Evolutionary conservation across 2,329 filamentous ascomycete genomes (phyloP).

Genomic region (Clonostachys rhizophaga): DNA sequence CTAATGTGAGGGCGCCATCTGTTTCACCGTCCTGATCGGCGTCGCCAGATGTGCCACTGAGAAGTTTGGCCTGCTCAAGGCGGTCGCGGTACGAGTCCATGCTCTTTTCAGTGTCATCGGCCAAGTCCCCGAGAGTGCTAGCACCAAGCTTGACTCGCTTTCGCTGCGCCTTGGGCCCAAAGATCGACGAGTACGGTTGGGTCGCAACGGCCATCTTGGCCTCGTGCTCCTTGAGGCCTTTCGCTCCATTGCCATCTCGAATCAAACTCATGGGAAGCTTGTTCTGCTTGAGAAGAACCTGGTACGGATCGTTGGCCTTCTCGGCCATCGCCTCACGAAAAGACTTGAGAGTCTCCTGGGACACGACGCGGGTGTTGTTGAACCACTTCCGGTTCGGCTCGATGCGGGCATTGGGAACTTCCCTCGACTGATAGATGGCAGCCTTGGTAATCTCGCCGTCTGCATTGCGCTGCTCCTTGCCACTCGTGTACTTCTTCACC

Average conservation of each 20-base stretch:
- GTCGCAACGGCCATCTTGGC: conserved; percentile 93
- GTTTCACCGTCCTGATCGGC: conserved; percentile 42
- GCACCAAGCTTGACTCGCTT: conserved; percentile 90
- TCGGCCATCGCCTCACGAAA: conserved; percentile 93
- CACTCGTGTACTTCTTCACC: conserved; percentile 87
- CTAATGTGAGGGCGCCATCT: conserved; percentile 43
- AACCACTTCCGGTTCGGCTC: conserved; percentile 99
- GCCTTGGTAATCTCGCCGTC: conserved; percentile 80
- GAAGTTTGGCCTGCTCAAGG: conserved; percentile 70
- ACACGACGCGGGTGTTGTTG: conserved; percentile 85
- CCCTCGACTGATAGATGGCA: conserved; percentile 77
- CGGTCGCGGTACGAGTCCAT: conserved; percentile 79
- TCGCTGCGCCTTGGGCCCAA: conserved; percentile 87
- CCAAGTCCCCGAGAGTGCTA: conserved; percentile 76
- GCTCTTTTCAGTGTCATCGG: conserved; percentile 72
- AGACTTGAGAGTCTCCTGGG: conserved; percentile 78
- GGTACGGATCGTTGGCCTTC: conserved; percentile 84
- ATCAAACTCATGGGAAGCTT: conserved; percentile 97
- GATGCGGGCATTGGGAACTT: conserved; percentile 77
- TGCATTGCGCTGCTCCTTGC: conserved; percentile 76
- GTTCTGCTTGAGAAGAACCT: conserved; percentile 92
- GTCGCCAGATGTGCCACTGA: conserved; percentile 65
- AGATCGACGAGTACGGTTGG: conserved; percentile 80
- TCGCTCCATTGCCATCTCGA: conserved; percentile 69
- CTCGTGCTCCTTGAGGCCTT: conserved; percentile 86